Base-by-base conservation (phyloP, 345 rosid genomes). In the Lumnitzera racemosa region DNA sequence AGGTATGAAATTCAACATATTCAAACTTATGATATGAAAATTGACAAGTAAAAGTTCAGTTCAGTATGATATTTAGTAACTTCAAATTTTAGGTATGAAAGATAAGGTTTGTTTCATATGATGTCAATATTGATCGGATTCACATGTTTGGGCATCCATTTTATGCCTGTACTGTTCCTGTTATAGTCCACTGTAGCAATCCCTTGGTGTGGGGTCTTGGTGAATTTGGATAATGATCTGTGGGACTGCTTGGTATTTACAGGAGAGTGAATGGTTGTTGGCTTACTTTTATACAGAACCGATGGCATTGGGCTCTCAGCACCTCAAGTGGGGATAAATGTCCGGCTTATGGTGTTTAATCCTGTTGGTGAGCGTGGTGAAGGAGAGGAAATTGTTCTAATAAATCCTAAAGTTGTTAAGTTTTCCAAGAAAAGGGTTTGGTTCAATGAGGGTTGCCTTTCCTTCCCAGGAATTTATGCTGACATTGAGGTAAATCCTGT, bases 261-360 rank as follows among this genome's bases (percentile, higher is more conserved):
- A 67, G 63, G 72, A 62, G 59, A 54, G 66, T 68, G 61, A 70
- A 58, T 65, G 66, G 23, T 74, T 54, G 60, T 74, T 70, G 73
- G 68, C 68, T 78, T 82, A 68, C 57, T 78, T 68, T 69, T 76
- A 61, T 15, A 64, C 85, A 92, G 96, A 76, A 92, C 97, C 47
- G 95, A 94, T 75, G 99, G 99, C 49, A 75, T 87, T 9, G 99
- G 97, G 48, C 97, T 94, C 66, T 84, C 97, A 29, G 99, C 99
- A 50, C 97, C 97, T 5, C 97, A 94, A 76, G 96, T 94, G 27
- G 99, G 99, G 65, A 57, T 90, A 24, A 90, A 86, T 74, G 88
- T 86, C 60, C 87, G 78, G 53, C 81, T 94, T 46, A 94, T 94
- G 99, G 97, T 94, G 74, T 94, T 94, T 77, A 90, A 94, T 76